A percentile compares a stretch with the other conserved stretches of the same genome.
Conservation (phyloP, 1,284 basidiomycete genomes). For the Papiliotrema nemorosa region DNA sequence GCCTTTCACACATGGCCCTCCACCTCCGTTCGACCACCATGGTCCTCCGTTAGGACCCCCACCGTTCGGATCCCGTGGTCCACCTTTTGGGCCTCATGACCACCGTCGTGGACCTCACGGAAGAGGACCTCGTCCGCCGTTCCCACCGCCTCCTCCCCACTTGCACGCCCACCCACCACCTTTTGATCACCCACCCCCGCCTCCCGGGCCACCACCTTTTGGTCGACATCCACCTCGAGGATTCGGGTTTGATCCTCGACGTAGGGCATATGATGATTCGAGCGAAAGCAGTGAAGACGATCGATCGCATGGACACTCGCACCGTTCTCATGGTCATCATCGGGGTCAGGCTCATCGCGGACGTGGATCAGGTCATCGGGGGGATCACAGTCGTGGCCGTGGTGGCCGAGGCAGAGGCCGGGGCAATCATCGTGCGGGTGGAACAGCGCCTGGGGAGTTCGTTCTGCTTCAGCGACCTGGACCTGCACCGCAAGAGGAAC, state of each 20-base stretch:
- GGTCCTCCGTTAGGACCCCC: background rate
- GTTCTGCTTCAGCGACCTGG: constrained; percentile 41
- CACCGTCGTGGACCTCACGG: too few species aligned
- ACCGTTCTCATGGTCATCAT: background rate
- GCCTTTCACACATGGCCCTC: background rate
- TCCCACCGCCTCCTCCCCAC: too few species aligned
- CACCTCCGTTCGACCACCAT: background rate
- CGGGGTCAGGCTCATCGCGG: constrained; percentile 3
- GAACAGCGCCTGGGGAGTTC: constrained; percentile 24
- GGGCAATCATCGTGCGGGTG: constrained; percentile 4
- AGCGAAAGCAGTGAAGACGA: too few species aligned
- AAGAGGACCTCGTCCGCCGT: too few species aligned
- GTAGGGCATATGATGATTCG: background rate
- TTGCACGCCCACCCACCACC: too few species aligned
- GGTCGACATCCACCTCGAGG: background rate
- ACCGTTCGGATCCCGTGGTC: too few species aligned
- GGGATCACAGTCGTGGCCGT: constrained; percentile 12
- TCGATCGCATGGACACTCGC: background rate
- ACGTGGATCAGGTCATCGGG: background rate
- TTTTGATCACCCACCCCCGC: too few species aligned
- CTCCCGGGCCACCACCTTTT: too few species aligned
- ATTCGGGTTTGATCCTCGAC: background rate
- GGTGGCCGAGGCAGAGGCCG: constrained; percentile 17
- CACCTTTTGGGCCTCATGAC: too few species aligned
- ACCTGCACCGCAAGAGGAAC: constrained; percentile 17